Evolutionary conservation across 768 basidiomycete species (phyloP), one percentile per base, ranked within the genome.

Genomic region (Kwoniella sp.): DNA sequence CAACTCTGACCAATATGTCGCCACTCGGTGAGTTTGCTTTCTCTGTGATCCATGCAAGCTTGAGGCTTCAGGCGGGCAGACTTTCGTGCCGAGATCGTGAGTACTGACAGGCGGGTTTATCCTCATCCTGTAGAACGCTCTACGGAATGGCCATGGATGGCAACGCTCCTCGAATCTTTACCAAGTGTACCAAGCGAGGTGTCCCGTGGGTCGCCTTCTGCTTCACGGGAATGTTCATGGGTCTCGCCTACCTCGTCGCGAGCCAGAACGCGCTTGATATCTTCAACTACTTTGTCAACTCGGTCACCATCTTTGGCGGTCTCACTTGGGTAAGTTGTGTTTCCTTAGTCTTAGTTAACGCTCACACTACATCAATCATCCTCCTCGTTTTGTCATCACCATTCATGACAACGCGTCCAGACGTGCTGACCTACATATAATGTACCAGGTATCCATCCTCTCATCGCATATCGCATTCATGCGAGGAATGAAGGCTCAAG

Each of bases 171-270:
- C 69, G 70, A 40, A 71, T 86, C 71, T 83, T 86, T 72, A 65
- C 83, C 25, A 82, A 82, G 68, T 83, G 83, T 77, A 85, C 83
- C 48, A 81, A 80, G 70, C 67, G 73, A 33, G 87, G 87, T 62
- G 77, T 87, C n/a, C 87, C 87, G 0, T 77, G 59, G 54, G 65
- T 74, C 33, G 67, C 70, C 8, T 68, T 73, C 59, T 56, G 66
- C 57, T 71, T 70, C 60, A 75, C 71, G 30, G 72, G 57, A 25
- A 27, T 22, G 33, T 72, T 76, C 67, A 73, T 76, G 76, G 68
- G 88, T 76, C 60, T 89, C 27, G 89, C 89, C 17, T 92, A 88
- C 80, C 72, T 89, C 58, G 85, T 81, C 79, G 91, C 88, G 83
- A 85, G 87, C 86, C 66, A 67, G 87, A 82, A 50, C 27, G 59